A percentile compares a stretch with the other conserved stretches of the same genome.
These are phyloP conservation scores for Leccinum pallidistipes DNA, from an alignment of 1,284 basidiomycete genomes.

Conservation along the genomic window DNA sequence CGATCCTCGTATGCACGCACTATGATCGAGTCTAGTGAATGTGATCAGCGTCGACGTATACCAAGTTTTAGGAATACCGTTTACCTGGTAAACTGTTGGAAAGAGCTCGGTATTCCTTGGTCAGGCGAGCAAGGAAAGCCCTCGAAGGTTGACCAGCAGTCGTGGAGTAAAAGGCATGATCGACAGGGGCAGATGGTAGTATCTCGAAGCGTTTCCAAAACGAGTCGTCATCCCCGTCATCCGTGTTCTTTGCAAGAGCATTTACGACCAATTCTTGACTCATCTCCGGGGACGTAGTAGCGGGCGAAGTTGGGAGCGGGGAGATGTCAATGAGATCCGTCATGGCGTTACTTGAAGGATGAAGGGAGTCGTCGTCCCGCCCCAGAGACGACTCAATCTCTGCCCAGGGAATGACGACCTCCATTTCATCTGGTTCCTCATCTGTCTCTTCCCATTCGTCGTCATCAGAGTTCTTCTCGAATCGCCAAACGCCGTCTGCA, in stretches of 20 bases:
- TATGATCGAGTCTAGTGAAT: conserved; percentile 59
- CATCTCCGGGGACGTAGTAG: conserved; percentile 32
- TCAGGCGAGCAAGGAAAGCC: conserved; percentile 71
- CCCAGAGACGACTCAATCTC: conserved; percentile 23
- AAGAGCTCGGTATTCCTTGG: conserved; percentile 84
- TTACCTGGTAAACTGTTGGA: conserved; percentile 79
- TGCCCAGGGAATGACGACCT: conserved; percentile 30
- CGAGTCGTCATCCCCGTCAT: conserved; percentile 33
- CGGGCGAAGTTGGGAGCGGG: conserved; percentile 29
- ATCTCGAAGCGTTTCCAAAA: conserved; percentile 80
- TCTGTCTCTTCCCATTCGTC: conserved; percentile 40
- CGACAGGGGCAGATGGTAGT: conserved; percentile 68
- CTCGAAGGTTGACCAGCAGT: conserved; percentile 64
- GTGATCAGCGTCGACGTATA: conserved; percentile 2
- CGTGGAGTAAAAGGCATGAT: conserved; percentile 78
- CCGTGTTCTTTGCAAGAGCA: conserved; percentile 20
- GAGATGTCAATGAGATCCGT: conserved; percentile 28
- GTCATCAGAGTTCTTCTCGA: conserved; percentile 39
- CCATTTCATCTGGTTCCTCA: conserved; percentile 31
- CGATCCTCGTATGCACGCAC: conserved; percentile 81
- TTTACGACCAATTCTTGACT: conserved; percentile 36
- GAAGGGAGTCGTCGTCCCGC: conserved; percentile 20
- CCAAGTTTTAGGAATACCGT: conserved; percentile 17
- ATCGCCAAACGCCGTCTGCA: conserved; percentile 49
- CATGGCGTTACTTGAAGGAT: conserved; percentile 15